Percentiles rank a stretch among this genome's conserved stretches.
Evolutionary conservation across 2,329 filamentous ascomycete species (phyloP).

Genomic region (Colletotrichum sp.): DNA sequence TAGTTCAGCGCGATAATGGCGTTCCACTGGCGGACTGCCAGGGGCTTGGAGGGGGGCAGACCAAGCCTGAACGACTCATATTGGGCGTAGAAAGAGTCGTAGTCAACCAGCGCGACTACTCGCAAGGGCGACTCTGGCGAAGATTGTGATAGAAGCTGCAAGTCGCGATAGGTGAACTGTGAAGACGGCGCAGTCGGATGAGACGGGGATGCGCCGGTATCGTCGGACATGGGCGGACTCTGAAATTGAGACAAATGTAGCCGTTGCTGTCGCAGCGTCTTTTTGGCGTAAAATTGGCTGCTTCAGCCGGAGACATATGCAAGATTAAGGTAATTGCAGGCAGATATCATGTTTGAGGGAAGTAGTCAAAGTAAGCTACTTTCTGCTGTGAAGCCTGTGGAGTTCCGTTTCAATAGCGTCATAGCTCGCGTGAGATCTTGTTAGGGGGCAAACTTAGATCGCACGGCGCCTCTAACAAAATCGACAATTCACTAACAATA

Average conservation of each 20-base stretch:
- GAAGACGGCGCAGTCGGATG: background rate
- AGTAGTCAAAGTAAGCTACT: background rate
- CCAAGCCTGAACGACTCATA: constrained; percentile 46
- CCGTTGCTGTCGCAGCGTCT: no score
- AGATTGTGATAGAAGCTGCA: background rate
- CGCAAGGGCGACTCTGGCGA: background rate
- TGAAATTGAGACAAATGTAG: background rate
- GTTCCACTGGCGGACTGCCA: constrained; percentile 3
- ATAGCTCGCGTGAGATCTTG: background rate
- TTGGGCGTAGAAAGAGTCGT: background rate
- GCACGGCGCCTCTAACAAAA: background rate
- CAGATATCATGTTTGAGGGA: background rate
- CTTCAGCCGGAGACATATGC: background rate
- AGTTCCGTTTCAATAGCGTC: background rate
- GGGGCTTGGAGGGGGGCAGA: background rate
- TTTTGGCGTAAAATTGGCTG: background rate
- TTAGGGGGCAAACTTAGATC: background rate
- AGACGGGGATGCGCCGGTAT: background rate
- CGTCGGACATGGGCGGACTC: background rate
- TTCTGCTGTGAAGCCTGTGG: background rate
- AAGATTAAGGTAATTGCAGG: background rate
- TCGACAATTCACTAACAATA: background rate
- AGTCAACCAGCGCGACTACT: background rate
- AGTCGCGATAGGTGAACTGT: background rate
- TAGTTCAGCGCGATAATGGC: constrained; percentile 8